Evolutionary conservation across 2,329 filamentous ascomycete genomes (phyloP).

Genomic region (Fusarium burgessii): DNA sequence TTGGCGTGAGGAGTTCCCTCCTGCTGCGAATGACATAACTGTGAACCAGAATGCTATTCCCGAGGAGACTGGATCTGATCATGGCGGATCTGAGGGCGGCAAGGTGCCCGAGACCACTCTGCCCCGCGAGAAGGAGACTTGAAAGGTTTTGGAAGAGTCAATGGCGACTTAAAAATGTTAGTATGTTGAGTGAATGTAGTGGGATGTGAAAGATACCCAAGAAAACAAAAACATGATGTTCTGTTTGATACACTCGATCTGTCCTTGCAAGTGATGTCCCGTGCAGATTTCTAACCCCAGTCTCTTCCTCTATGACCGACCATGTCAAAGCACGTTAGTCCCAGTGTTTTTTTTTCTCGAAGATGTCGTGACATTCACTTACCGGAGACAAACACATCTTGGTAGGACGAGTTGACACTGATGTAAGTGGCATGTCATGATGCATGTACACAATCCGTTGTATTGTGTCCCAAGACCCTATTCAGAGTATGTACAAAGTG

Average conservation of each 20-base stretch:
- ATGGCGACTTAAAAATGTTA: conserved; percentile 21
- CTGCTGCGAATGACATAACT: conserved; percentile 32
- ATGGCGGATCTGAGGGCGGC: conserved; percentile 40
- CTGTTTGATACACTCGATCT: background rate
- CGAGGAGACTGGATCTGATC: conserved; percentile 42
- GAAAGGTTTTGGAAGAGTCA: background rate
- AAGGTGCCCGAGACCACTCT: conserved; percentile 37
- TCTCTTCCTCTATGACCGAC: no score
- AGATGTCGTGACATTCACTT: background rate
- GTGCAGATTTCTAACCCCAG: background rate
- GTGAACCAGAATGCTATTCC: conserved; percentile 19
- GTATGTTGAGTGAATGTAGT: conserved; percentile 9
- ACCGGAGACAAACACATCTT: background rate
- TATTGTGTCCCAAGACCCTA: background rate
- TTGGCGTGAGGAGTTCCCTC: conserved; percentile 64
- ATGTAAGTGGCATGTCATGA: background rate
- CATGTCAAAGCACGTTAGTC: background rate
- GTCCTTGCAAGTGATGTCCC: background rate
- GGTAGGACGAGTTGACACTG: background rate
- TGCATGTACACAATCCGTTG: background rate
- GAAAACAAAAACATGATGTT: conserved; percentile 7
- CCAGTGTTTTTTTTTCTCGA: background rate
- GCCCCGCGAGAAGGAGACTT: conserved; percentile 39
- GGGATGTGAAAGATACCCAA: conserved; percentile 21
- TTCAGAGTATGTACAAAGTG: background rate